Conservation (phyloP, 371 early-diverging fungal genomes). For the Haplosporangium sp. region DNA sequence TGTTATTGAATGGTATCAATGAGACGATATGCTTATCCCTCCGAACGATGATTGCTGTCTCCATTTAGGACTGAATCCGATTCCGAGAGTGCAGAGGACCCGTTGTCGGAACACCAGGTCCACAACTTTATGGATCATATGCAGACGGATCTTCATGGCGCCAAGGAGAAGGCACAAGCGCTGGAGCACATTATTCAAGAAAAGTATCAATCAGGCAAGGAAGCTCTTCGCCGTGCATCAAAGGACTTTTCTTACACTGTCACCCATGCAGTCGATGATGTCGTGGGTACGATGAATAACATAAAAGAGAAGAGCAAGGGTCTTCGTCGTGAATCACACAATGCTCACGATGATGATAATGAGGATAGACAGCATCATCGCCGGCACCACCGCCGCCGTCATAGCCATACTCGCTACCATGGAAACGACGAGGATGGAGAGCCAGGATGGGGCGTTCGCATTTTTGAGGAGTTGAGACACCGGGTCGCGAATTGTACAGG, state of each 20-base stretch:
- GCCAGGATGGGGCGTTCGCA: slow-evolving; percentile 1
- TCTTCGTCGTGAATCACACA: background rate
- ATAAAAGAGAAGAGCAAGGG: background rate
- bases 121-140: slow-evolving; percentile 26
- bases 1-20: no score
- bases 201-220: slow-evolving; percentile 12
- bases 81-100: slow-evolving; percentile 38
- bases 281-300: slow-evolving; percentile 3
- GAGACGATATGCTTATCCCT: no score
- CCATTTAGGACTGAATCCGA: slow-evolving; percentile 10
- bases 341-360: background rate
- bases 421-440: slow-evolving; percentile 4
- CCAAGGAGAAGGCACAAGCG: slow-evolving; percentile 14
- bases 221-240: slow-evolving; percentile 18
- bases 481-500: slow-evolving; percentile 20
- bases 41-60: background rate
- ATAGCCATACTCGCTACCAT: slow-evolving; percentile 7
- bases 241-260: slow-evolving; percentile 12
- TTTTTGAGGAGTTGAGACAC: slow-evolving; percentile 17
- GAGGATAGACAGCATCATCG: slow-evolving; percentile 2
- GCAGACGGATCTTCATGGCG: slow-evolving; percentile 27
- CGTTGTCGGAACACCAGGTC: slow-evolving; percentile 32
- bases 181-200: slow-evolving; percentile 20
- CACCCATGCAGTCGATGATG: slow-evolving; percentile 7
- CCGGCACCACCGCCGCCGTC: background rate